Evolutionary conservation across 2,329 filamentous ascomycete species (phyloP), one percentile per base, ranked within the genome.

Genomic region (Aspergillus sp.): DNA sequence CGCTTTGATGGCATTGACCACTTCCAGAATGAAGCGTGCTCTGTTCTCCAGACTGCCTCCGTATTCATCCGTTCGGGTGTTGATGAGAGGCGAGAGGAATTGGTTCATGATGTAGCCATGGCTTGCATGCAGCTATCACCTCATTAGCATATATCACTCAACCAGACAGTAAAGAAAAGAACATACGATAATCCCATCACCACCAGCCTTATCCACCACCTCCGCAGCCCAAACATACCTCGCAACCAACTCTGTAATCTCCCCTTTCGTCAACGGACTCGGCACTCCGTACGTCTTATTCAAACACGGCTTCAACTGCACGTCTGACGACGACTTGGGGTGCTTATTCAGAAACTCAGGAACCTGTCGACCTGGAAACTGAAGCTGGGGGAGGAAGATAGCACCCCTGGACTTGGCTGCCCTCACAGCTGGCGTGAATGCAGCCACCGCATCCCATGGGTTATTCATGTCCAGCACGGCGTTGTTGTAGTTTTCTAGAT

Each of bases 401-500:
- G 52, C 53, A 27, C 55, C 55, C 5, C 48, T 47, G 19, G 51
- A 54, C 37, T 56, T 57, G 8, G 55, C 54, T 9, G 49, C 54
- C 8, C 46, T 38, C 33, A 52, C 46, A 3, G 54, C 48, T n/a
- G 53, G 51, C n/a, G 45, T 38, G 34, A 56, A 57, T 7, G 54
- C 56, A 29, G 47, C 48, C 1, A 59, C 49, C 3, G 53, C 44
- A 13, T 56, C 50, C 42, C 46, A 50, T 7, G 53, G 46, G 39
- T 56, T 52, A 31, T 54, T 50, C 27, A 52, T 49, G 27, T 59
- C 57, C 28, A 59, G 50, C 5, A 59, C 50, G 5, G 52, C 57
- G 29, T 59, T 59, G 41, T 58, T 57, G 28, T 56, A 54, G 38
- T 54, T 53, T 34, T 59, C 54, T 3, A 58, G 48, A 30, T 57